Base-by-base conservation (phyloP, 495 filamentous ascomycete genomes). In the Talaromyces adpressus region DNA sequence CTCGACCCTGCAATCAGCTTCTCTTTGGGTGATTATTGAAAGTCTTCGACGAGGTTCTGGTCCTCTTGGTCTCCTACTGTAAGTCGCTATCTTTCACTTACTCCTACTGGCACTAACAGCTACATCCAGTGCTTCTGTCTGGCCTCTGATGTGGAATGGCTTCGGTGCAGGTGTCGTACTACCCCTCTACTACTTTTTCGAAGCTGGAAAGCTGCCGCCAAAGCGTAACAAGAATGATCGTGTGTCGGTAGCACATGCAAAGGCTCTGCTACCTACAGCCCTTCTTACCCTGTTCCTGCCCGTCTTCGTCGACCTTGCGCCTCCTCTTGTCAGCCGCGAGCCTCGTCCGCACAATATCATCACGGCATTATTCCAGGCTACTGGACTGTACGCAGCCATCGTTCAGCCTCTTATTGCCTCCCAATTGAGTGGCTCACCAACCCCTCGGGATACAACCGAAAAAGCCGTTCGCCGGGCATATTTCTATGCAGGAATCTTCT, bases 131-230 rank as follows among this genome's bases (percentile, higher is more conserved):
- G 22, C 27, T n/a, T 34, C 56, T 1, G 6, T 34, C n/a, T 34
- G 56, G 56, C 27, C 56, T 16, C n/a, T 58, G 22, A 27, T 58
- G 29, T 58, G 56, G 56, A 58, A 58, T 22, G 56, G 27, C 12
- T n/a, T 34, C 16, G 56, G 56, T 20, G 56, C 56, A 6, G 56
- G 56, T 8, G 12, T 58, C 16, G 27, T 58, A 9, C 56, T 58
- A 3, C 56, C 56, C 0, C 22, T 58, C 12, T 58, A 58, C 16
- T 58, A 34, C 30, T 58, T 27, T 18, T n/a, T 57, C 23, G 36
- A 41, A 41, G 25, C 20, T 7, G 20, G 20, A 8, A 57, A 57
- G 6, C 12, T 20, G 7, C 32, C 27, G 7, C 16, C 18, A 0
- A 18, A 49, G 18, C 16, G n/a, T 9, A 25, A 34, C 18, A 58